Evolutionary conservation across 495 filamentous ascomycete species (phyloP).

Genomic region (Aspergillus funiculosus): DNA sequence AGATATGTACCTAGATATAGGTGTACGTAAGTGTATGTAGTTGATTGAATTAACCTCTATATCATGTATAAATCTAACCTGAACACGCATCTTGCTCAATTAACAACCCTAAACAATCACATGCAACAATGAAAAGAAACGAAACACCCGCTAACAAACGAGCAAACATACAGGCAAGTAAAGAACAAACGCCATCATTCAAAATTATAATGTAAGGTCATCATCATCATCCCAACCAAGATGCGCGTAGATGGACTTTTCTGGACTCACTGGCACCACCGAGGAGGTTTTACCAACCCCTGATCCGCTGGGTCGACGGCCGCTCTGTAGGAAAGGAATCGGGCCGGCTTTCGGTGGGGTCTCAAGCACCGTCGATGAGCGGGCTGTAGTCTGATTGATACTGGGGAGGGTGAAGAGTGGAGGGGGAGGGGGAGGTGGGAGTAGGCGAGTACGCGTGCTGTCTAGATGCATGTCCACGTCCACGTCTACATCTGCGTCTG

Average conservation of each 20-base stretch:
- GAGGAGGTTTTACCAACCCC: background rate
- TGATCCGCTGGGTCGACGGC: background rate
- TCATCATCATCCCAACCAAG: constrained; percentile 72
- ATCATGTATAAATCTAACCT: no score
- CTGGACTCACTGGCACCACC: constrained; percentile 33
- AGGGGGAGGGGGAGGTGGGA: constrained; percentile 5
- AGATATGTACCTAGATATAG: no score
- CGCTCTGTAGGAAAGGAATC: background rate
- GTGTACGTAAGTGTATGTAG: no score
- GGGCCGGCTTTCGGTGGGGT: constrained; percentile 37
- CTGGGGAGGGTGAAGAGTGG: constrained; percentile 6
- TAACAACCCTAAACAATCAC: no score
- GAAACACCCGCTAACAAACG: constrained; percentile 16
- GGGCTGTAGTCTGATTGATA: constrained; percentile 9
- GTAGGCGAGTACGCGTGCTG: background rate
- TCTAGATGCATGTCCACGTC: background rate
- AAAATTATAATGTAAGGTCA: constrained; percentile 17
- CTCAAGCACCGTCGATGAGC: constrained; percentile 32
- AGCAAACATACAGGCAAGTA: background rate
- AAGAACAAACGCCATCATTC: background rate
- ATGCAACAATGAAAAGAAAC: background rate
- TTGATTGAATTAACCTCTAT: no score
- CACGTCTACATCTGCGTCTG: background rate
- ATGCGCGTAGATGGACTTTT: constrained; percentile 60
- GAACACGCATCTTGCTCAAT: no score